Conservation (phyloP, 2,329 filamentous ascomycete genomes). For the Trichoderma simmonsii region DNA sequence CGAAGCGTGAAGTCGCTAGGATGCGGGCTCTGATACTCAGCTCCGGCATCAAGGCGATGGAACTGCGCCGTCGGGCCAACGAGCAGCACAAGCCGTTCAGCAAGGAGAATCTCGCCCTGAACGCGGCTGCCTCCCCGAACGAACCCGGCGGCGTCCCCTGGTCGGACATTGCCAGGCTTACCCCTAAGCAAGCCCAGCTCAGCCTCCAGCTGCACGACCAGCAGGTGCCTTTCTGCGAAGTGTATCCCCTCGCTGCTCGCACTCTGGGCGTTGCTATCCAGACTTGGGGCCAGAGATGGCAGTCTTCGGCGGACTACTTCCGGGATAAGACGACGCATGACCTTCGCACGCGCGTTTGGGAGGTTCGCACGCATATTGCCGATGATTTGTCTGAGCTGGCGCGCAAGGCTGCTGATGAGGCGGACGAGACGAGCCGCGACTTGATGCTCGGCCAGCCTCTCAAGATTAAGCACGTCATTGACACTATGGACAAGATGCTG, state of each 20-base stretch:
- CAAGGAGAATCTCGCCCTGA: constrained; percentile 21
- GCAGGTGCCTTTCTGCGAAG: constrained; percentile 40
- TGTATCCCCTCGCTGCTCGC: constrained; percentile 53
- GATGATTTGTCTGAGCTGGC: constrained; percentile 59
- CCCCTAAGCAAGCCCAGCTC: constrained; percentile 33
- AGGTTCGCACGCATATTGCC: constrained; percentile 45
- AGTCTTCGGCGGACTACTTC: constrained; percentile 58
- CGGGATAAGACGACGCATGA: constrained; percentile 52
- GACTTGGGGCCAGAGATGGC: constrained; percentile 53
- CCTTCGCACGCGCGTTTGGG: constrained; percentile 48
- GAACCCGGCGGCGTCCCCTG: constrained; percentile 33
- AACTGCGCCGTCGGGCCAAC: constrained; percentile 67
- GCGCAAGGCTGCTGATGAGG: constrained; percentile 68
- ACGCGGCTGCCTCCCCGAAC: constrained; percentile 25
- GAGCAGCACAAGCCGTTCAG: constrained; percentile 39
- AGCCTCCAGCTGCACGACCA: constrained; percentile 32
- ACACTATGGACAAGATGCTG: constrained; percentile 74
- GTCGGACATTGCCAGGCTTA: constrained; percentile 44
- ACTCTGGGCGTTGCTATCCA: constrained; percentile 48
- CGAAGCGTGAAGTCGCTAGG: constrained; percentile 74
- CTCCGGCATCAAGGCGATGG: constrained; percentile 85
- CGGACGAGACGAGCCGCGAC: constrained; percentile 73
- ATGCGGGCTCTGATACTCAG: constrained; percentile 72
- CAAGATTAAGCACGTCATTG: constrained; percentile 74
- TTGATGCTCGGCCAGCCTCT: constrained; percentile 74